Evolutionary conservation across 2,329 filamentous ascomycete species (phyloP).

Genomic region (Paecilomyces niveus): DNA sequence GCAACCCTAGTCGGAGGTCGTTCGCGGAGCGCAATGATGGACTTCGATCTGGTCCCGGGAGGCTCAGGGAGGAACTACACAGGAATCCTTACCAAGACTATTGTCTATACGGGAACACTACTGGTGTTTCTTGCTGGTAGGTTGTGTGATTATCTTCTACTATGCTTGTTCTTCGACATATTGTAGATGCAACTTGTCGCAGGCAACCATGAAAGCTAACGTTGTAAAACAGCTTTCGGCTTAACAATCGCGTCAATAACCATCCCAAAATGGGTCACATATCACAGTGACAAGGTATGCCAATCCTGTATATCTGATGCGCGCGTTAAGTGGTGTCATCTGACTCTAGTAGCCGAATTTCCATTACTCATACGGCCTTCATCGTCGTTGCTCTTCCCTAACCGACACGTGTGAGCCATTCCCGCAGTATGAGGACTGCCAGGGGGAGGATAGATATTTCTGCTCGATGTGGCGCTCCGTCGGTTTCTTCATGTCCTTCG

Average conservation of each 20-base stretch:
- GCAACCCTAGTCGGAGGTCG: neutral
- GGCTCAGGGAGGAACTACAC: conserved; percentile 40
- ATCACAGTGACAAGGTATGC: conserved; percentile 37
- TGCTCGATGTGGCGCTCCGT: conserved; percentile 88
- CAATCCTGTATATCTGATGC: neutral
- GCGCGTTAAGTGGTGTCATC: neutral
- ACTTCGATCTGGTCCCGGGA: conserved; percentile 37
- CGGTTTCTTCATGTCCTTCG: conserved; percentile 80
- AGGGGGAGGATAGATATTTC: conserved; percentile 62
- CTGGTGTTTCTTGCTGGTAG: conserved; percentile 38
- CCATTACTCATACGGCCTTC: conserved; percentile 66
- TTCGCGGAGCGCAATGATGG: conserved; percentile 21
- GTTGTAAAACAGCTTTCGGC: conserved; percentile 28
- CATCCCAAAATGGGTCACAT: conserved; percentile 43
- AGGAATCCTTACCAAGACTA: conserved; percentile 42
- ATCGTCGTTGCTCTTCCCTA: conserved; percentile 69
- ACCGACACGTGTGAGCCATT: conserved; percentile 51
- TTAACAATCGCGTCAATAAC: conserved; percentile 40
- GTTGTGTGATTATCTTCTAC: conserved; percentile 7
- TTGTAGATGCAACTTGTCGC: conserved; percentile 1
- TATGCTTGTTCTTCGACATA: neutral
- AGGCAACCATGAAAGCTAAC: neutral
- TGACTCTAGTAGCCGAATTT: conserved; percentile 39
- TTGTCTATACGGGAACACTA: conserved; percentile 40
- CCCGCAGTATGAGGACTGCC: conserved; percentile 61